Percentiles rank a stretch among this genome's conserved stretches.
phyloP scores from a whole-genome alignment of 306 rosid genomes.

The Pachyrhizus erosus region DNA sequence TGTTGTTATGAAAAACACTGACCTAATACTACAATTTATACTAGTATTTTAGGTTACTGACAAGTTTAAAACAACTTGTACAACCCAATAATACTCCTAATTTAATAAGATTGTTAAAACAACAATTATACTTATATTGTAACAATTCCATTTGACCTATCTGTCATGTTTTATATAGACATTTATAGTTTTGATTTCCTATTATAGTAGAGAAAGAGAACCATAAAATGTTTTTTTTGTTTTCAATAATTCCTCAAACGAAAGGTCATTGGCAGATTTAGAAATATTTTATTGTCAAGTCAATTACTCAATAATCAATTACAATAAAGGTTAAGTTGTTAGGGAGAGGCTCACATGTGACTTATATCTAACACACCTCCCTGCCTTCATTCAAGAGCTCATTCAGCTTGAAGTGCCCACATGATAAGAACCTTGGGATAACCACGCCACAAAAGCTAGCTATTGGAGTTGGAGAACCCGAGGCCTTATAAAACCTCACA shows the following conservation, averaged over 20 bases:
- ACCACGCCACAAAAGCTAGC: too few relatives aligned
- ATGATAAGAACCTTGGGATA: too few relatives aligned
- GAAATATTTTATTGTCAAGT: background rate
- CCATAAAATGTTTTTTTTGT: slow-evolving; percentile 8
- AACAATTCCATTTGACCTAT: background rate
- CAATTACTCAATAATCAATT: slow-evolving; percentile 19
- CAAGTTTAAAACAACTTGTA: background rate
- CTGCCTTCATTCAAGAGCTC: background rate
- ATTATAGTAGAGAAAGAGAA: slow-evolving; percentile 29
- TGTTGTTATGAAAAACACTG: slow-evolving; percentile 16
- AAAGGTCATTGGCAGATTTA: background rate
- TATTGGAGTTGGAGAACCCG: too few relatives aligned
- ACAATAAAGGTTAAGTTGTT: background rate
- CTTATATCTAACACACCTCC: background rate
- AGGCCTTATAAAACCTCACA: too few relatives aligned
- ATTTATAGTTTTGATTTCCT: slow-evolving; percentile 29
- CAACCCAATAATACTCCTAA: background rate
- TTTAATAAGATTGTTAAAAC: background rate
- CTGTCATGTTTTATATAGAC: slow-evolving; percentile 23
- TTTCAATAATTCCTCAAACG: slow-evolving; percentile 9
- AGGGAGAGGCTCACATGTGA: background rate
- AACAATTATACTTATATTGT: background rate
- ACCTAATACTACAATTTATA: slow-evolving; percentile 1
- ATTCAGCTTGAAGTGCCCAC: background rate
- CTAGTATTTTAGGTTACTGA: background rate